Percentiles rank a stretch among this genome's conserved stretches.
Conservation (phyloP, 2,329 filamentous ascomycete species). For the Furcasterigmium furcatum region DNA sequence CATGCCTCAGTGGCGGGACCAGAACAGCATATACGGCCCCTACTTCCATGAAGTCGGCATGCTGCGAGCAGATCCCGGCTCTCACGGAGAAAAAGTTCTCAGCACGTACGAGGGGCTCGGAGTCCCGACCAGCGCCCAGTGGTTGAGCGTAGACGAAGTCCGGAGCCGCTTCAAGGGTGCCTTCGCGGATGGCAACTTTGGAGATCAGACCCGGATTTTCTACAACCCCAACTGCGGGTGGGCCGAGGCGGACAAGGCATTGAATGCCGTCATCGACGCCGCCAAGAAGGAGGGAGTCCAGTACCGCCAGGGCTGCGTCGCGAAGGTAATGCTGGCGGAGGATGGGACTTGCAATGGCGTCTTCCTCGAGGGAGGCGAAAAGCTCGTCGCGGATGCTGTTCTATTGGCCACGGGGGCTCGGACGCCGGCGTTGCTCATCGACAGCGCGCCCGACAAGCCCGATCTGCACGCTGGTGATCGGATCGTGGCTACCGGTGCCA, state of each 20-base stretch:
- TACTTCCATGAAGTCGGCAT: constrained; percentile 58
- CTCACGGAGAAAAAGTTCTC: constrained; percentile 42
- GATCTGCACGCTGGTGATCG: constrained; percentile 50
- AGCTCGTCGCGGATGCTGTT: constrained; percentile 47
- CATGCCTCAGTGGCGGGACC: constrained; percentile 32
- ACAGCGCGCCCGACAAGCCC: constrained; percentile 43
- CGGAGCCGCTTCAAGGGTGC: constrained; percentile 52
- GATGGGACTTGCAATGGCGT: constrained; percentile 47
- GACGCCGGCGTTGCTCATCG: constrained; percentile 50
- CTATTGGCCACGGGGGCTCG: constrained; percentile 55
- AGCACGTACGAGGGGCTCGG: constrained; percentile 28
- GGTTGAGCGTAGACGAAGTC: constrained; percentile 47
- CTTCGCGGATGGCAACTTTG: constrained; percentile 55
- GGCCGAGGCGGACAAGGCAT: constrained; percentile 54
- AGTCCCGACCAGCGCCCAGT: constrained; percentile 34
- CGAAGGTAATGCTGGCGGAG: constrained; percentile 40
- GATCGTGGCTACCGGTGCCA: constrained; percentile 53
- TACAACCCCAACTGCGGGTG: constrained; percentile 58
- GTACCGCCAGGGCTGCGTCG: constrained; percentile 50
- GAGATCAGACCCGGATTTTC: constrained; percentile 49
- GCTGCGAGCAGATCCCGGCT: constrained; percentile 34
- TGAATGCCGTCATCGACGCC: constrained; percentile 50
- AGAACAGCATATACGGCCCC: constrained; percentile 44
- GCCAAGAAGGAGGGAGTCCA: constrained; percentile 51
- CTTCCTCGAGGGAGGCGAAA: constrained; percentile 38